phyloP scores from a whole-genome alignment of 2,329 filamentous ascomycete species.

The Gyromitra esculenta region DNA sequence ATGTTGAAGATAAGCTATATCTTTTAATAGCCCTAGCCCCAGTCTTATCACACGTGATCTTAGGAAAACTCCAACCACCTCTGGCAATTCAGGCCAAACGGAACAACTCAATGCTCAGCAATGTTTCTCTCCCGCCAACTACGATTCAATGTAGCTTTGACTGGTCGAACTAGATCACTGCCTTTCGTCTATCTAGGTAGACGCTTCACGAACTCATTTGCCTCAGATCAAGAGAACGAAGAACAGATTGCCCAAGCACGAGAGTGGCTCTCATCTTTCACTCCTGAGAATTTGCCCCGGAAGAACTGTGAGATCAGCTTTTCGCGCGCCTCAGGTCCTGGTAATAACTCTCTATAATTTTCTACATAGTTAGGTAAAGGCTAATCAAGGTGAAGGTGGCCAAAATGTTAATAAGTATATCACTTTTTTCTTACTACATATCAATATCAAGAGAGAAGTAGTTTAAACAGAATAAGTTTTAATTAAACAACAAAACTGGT shows the following conservation, averaged over 20 bases:
- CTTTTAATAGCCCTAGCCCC: neutral
- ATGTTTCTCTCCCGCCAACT: constrained; percentile 43
- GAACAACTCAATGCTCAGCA: neutral
- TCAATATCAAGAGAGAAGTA: neutral
- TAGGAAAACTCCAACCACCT: neutral
- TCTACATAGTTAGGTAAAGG: neutral
- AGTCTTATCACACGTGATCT: constrained; percentile 8
- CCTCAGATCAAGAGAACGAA: constrained; percentile 22
- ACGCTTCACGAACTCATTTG: neutral
- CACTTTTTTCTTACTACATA: neutral
- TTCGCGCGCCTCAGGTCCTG: constrained; percentile 55
- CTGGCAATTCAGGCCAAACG: neutral
- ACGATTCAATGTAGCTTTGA: neutral
- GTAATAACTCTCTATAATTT: constrained; percentile 8
- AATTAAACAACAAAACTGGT: constrained; percentile 26
- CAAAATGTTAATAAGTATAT: constrained; percentile 56
- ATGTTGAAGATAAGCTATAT: too few relatives aligned
- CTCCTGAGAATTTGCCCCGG: constrained; percentile 46
- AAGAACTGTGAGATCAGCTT: constrained; percentile 43
- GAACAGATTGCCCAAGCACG: constrained; percentile 52
- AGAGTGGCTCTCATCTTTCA: constrained; percentile 54
- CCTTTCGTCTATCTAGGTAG: neutral
- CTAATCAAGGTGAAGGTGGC: constrained; percentile 50
- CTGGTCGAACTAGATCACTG: neutral
- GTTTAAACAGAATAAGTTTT: neutral